Percentiles rank a stretch among this genome's conserved stretches.
phyloP scores from a whole-genome alignment of 805 yeast species.

The Wickerhamomyces xylosicus region DNA sequence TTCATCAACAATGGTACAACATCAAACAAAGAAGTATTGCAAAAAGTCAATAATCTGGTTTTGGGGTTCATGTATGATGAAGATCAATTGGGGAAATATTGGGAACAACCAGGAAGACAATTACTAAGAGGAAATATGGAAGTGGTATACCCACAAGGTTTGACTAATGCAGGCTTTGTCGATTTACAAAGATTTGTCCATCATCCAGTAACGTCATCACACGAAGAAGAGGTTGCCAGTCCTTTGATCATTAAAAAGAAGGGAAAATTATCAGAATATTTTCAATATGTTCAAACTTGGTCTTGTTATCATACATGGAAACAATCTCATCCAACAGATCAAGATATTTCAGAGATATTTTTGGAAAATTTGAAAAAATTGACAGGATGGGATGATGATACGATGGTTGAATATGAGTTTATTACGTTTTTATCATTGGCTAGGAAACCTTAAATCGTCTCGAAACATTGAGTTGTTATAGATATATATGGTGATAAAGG shows the following conservation, averaged over 20 bases:
- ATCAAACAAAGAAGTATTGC: no score
- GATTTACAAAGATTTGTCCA: slow-evolving; percentile 27
- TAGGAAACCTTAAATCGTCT: slow-evolving; percentile 18
- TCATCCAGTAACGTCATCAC: slow-evolving; percentile 15
- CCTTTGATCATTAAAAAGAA: slow-evolving; percentile 25
- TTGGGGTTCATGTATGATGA: slow-evolving; percentile 41
- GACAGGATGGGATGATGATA: slow-evolving; percentile 35
- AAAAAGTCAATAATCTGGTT: slow-evolving; percentile 45
- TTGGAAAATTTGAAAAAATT: slow-evolving; percentile 25
- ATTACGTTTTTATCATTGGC: slow-evolving; percentile 41
- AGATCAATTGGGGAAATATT: slow-evolving; percentile 48
- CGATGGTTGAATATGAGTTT: slow-evolving; percentile 34
- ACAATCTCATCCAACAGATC: slow-evolving; percentile 19
- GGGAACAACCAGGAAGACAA: slow-evolving; percentile 81
- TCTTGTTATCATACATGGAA: slow-evolving; percentile 57
- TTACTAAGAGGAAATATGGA: slow-evolving; percentile 35
- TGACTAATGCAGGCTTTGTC: no score
- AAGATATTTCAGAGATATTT: slow-evolving; percentile 26
- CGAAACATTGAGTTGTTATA: not conserved
- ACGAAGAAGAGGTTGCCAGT: slow-evolving; percentile 3
- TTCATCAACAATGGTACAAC: no score
- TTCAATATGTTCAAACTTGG: slow-evolving; percentile 54
- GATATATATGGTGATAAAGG: not conserved
- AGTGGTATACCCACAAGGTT: slow-evolving; percentile 34
- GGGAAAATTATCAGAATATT: slow-evolving; percentile 34